These are phyloP conservation scores for Fusarium udum DNA, from an alignment of 2,329 filamentous ascomycete genomes.

Conservation along the genomic window DNA sequence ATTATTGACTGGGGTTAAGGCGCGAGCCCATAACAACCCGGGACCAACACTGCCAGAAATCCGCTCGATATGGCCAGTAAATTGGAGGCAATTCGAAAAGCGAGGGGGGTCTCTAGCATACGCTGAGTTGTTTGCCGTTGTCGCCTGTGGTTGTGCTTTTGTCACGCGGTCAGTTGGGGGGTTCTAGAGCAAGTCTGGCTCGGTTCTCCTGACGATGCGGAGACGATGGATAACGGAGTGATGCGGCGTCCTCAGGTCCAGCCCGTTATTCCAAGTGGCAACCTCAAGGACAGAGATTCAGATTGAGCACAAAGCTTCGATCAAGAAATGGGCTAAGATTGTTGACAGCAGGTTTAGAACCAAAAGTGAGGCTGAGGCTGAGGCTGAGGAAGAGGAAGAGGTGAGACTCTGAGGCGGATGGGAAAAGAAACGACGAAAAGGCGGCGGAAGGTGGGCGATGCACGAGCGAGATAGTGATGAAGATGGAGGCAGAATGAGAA, in stretches of 20 bases:
- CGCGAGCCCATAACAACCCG: constrained; percentile 25
- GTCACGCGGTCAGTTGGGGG: constrained; percentile 29
- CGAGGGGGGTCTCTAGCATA: not conserved
- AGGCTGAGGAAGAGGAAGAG: not conserved
- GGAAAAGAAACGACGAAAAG: constrained; percentile 9
- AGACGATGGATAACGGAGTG: constrained; percentile 11
- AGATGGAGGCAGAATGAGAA: constrained; percentile 1
- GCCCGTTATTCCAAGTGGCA: not conserved
- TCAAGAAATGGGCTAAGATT: not conserved
- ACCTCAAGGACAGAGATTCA: not conserved
- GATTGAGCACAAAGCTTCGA: not conserved
- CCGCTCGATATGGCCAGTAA: not conserved
- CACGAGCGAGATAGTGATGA: constrained; percentile 11
- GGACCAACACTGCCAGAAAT: constrained; percentile 8
- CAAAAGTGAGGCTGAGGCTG: not conserved
- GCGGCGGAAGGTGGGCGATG: constrained; percentile 18
- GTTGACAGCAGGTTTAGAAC: not conserved
- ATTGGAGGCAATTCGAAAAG: not conserved
- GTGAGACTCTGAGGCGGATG: not conserved
- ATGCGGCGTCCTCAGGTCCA: not conserved
- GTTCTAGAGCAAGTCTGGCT: constrained; percentile 28
- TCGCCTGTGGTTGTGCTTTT: constrained; percentile 14
- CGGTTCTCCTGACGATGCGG: constrained; percentile 24
- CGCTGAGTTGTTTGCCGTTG: constrained; percentile 1
- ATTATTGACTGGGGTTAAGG: constrained; percentile 21